These are phyloP conservation scores for Neonectria ditissima DNA, from an alignment of 2,329 filamentous ascomycete species.

Conservation along the genomic window DNA sequence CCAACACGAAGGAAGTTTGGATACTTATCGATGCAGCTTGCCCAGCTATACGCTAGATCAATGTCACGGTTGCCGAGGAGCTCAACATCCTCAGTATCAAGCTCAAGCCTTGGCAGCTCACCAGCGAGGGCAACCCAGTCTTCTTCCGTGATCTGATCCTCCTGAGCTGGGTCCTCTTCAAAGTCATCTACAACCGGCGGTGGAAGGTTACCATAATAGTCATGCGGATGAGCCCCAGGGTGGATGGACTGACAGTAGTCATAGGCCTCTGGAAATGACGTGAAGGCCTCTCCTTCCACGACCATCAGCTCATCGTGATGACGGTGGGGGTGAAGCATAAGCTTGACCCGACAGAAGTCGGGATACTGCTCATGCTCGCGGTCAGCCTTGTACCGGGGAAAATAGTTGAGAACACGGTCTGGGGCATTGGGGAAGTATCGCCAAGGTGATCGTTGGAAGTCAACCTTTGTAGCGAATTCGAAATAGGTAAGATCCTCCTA, in stretches of 20 bases:
- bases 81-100: neutral
- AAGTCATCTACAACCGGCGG: neutral
- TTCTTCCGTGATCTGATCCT: neutral
- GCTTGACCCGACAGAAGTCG: neutral
- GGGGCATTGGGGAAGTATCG: no score
- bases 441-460: no score
- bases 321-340: neutral
- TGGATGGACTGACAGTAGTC: neutral
- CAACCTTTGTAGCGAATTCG: no score
- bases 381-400: neutral
- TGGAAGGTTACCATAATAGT: neutral
- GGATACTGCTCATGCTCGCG: neutral
- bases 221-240: neutral
- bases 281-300: neutral
- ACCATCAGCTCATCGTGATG: neutral
- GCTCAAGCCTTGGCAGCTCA: neutral
- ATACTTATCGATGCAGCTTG: neutral
- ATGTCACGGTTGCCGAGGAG: conserved; percentile 2
- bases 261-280: neutral
- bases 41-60: neutral
- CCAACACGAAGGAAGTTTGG: neutral
- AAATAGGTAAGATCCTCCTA: no score
- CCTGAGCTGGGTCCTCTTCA: neutral
- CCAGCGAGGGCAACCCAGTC: neutral
- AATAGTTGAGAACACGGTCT: neutral